Percentiles rank a stretch among this genome's conserved stretches.
Evolutionary conservation across 768 basidiomycete species (phyloP).

Genomic region (Agrocybe pediades): DNA sequence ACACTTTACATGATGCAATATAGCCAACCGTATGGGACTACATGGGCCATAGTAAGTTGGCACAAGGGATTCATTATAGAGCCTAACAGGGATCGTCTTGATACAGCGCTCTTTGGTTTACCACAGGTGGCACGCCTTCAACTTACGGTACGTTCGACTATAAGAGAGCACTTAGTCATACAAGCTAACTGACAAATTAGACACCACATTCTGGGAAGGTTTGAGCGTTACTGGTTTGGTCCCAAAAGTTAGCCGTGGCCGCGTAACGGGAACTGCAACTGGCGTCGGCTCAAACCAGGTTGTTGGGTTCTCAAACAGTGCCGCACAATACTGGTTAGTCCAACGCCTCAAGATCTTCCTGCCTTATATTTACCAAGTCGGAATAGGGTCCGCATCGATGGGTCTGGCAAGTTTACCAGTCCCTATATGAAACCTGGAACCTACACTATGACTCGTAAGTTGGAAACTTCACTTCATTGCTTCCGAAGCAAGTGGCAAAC

Average conservation of each 20-base stretch:
- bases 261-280: conserved; percentile 30
- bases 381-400: conserved; percentile 29
- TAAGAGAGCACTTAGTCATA: not conserved
- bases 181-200: conserved; percentile 8
- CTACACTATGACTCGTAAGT: conserved; percentile 41
- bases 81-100: not conserved
- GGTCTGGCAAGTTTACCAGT: conserved; percentile 31
- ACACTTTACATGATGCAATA: not conserved
- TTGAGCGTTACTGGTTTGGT: conserved; percentile 26
- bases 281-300: conserved; percentile 22
- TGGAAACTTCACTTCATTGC: not conserved
- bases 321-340: conserved; percentile 33
- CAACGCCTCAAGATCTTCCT: not conserved
- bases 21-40: conserved; percentile 33
- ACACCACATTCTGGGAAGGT: conserved; percentile 31
- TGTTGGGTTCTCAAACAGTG: conserved; percentile 31
- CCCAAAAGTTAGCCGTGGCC: conserved; percentile 24
- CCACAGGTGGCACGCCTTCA: conserved; percentile 34
- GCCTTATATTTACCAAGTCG: not conserved
- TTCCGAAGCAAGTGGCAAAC: not conserved
- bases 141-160: conserved; percentile 19
- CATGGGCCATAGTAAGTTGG: conserved; percentile 33
- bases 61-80: not conserved
- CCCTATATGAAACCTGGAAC: conserved; percentile 48
- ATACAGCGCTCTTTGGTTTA: conserved; percentile 37